A percentile compares a stretch with the other conserved stretches of the same genome.
phyloP scores from a whole-genome alignment of 106 monocot species.

The Dendrobium nobile region DNA sequence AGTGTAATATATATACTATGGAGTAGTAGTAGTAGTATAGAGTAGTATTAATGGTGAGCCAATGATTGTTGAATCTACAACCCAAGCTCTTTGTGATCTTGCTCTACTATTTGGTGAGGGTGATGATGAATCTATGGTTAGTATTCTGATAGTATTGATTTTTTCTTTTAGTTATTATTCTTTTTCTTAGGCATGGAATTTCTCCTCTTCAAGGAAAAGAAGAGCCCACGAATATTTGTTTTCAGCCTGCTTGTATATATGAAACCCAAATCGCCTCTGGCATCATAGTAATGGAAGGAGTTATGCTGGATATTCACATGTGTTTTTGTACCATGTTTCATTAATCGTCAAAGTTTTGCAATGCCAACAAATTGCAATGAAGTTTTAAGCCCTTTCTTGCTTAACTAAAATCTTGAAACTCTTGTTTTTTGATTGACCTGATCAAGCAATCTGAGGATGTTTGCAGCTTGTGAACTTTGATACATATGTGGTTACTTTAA shows the following conservation, averaged over 20 bases:
- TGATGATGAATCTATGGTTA: conserved; percentile 66
- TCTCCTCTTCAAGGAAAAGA: background rate
- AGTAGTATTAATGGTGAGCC: conserved; percentile 43
- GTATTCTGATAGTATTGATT: background rate
- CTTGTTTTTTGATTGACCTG: background rate
- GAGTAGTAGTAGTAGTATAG: too few species aligned
- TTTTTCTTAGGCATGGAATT: background rate
- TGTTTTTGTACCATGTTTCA: background rate
- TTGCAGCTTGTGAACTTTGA: background rate
- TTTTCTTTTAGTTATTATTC: background rate
- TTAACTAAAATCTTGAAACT: background rate
- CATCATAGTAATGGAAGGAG: background rate
- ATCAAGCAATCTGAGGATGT: background rate
- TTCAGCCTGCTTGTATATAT: background rate
- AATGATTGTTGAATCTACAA: conserved; percentile 60
- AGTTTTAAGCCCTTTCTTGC: background rate
- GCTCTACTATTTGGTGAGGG: conserved; percentile 76
- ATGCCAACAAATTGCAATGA: background rate
- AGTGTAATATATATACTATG: too few species aligned
- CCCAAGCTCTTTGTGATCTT: conserved; percentile 67
- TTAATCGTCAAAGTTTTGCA: background rate
- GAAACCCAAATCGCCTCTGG: background rate
- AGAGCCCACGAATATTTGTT: background rate
- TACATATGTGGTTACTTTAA: background rate
- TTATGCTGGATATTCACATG: background rate